Evolutionary conservation across 257 asterid species (phyloP).

Genomic region (Leptodermis oblonga): DNA sequence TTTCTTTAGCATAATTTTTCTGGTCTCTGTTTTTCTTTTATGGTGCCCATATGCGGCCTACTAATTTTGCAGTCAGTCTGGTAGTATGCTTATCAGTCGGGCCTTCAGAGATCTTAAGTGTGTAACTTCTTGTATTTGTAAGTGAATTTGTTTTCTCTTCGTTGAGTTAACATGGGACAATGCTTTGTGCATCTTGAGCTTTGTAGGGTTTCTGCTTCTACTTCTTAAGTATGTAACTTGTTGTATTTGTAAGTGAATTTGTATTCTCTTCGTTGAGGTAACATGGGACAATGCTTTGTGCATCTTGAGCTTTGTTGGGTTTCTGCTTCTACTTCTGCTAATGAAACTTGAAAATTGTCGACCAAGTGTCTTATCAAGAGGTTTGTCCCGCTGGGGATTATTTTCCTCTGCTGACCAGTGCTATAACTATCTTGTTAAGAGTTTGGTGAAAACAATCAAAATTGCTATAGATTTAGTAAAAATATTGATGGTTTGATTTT

Average conservation of each 20-base stretch:
- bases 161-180: neutral
- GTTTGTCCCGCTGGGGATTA: neutral
- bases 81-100: neutral
- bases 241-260: neutral
- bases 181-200: neutral
- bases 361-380: neutral
- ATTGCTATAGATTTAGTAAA: neutral
- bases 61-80: neutral
- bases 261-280: neutral
- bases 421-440: neutral
- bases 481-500: neutral
- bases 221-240: too few species aligned
- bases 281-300: neutral
- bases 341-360: neutral
- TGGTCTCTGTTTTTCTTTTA: too few species aligned
- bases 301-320: neutral
- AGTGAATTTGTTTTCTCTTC: neutral
- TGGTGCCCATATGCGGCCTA: neutral
- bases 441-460: neutral
- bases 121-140: neutral
- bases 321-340: neutral
- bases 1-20: too few species aligned
- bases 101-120: slow-evolving; percentile 4
- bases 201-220: neutral
- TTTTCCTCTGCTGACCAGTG: neutral